Evolutionary conservation across 495 filamentous ascomycete genomes (phyloP).

Genomic region (Recurvomyces mirabilis): DNA sequence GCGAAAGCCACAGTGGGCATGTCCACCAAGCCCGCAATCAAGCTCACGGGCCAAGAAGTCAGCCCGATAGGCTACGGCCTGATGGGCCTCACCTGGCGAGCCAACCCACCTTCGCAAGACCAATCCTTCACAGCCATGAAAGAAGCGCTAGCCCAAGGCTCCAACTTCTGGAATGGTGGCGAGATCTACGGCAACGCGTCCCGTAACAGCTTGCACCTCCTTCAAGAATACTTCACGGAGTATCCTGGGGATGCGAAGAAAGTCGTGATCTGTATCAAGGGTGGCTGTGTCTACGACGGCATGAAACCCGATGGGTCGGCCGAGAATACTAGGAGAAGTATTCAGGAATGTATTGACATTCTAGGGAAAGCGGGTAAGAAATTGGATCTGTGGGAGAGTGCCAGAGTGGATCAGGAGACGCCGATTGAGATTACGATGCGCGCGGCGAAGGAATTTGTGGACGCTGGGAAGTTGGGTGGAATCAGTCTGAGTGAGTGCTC

Average conservation of each 20-base stretch:
- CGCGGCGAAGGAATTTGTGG: slow-evolving; percentile 46
- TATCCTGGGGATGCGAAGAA: slow-evolving; percentile 59
- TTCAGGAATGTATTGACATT: slow-evolving; percentile 54
- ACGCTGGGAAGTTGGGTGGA: slow-evolving; percentile 69
- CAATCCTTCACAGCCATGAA: slow-evolving; percentile 58
- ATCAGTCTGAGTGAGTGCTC: slow-evolving; percentile 64
- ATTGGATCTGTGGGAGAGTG: slow-evolving; percentile 72
- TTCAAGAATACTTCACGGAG: slow-evolving; percentile 54
- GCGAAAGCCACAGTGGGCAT: slow-evolving; percentile 12
- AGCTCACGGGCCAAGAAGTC: slow-evolving; percentile 24
- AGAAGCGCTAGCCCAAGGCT: slow-evolving; percentile 51
- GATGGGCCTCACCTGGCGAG: slow-evolving; percentile 62
- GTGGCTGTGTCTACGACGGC: slow-evolving; percentile 36
- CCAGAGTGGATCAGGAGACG: slow-evolving; percentile 55
- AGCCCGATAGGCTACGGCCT: slow-evolving; percentile 30
- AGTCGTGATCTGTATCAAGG: slow-evolving; percentile 56
- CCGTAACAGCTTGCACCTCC: slow-evolving; percentile 53
- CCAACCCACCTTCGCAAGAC: slow-evolving; percentile 43
- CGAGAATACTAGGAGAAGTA: slow-evolving; percentile 48
- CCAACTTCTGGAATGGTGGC: slow-evolving; percentile 71
- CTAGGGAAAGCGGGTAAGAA: slow-evolving; percentile 60
- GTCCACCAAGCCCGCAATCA: slow-evolving; percentile 2
- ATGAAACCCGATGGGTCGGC: slow-evolving; percentile 46
- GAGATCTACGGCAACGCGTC: slow-evolving; percentile 67
- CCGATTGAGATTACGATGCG: slow-evolving; percentile 49